Conservation (phyloP, 257 asterid species). For the Salvia rosmarinus region DNA sequence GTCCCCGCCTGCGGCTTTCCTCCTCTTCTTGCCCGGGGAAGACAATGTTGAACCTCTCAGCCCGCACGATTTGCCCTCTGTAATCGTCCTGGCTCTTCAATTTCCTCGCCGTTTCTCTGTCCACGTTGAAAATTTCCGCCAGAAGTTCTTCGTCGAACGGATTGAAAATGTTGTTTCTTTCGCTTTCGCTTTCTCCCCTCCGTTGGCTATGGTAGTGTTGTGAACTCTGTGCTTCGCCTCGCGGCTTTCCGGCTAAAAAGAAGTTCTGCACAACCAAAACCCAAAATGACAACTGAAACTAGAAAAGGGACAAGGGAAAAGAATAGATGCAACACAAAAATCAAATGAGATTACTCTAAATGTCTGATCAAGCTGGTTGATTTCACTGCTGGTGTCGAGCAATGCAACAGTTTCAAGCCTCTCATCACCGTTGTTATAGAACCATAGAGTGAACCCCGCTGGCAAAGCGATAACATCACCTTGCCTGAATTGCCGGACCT, state of each 20-base stretch:
- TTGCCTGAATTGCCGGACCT: constrained; percentile 40
- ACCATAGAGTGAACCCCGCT: constrained; percentile 56
- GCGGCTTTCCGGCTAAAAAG: constrained; percentile 66
- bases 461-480: constrained; percentile 67
- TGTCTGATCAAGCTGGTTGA: constrained; percentile 62
- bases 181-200: constrained; percentile 19
- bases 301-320: too few species aligned
- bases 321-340: too few species aligned
- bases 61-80: constrained; percentile 57
- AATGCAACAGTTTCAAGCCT: constrained; percentile 50
- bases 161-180: constrained; percentile 42
- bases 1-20: constrained; percentile 5
- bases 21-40: constrained; percentile 39
- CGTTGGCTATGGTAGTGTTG: neutral
- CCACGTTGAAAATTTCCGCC: constrained; percentile 38
- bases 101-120: constrained; percentile 32
- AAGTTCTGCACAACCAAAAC: constrained; percentile 44
- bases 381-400: constrained; percentile 53
- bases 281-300: neutral
- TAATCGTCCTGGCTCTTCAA: constrained; percentile 38
- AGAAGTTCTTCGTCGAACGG: constrained; percentile 43
- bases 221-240: constrained; percentile 26
- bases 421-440: constrained; percentile 55
- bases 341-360: constrained; percentile 46
- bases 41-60: constrained; percentile 39